Conservation (phyloP, 768 basidiomycete genomes). For the Candolleomyces aberdarensis region DNA sequence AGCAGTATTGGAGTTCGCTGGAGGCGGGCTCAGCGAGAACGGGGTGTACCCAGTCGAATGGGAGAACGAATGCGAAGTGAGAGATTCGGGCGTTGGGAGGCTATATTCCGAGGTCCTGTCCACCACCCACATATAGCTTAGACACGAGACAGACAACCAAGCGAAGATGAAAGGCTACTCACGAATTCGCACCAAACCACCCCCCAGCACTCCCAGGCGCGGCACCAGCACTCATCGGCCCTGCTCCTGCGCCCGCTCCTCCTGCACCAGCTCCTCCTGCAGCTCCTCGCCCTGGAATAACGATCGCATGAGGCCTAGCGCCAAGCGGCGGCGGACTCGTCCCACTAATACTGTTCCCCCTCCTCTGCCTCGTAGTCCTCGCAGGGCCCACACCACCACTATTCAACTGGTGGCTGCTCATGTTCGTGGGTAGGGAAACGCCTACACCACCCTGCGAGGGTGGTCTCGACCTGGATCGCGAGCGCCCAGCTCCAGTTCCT, state of each 20-base stretch:
- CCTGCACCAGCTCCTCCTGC: background rate
- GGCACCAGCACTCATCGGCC: conserved; percentile 1
- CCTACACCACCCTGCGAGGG: conserved; percentile 10
- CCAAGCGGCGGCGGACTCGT: conserved; percentile 47
- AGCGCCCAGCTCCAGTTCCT: conserved; percentile 5
- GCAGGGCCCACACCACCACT: conserved; percentile 45
- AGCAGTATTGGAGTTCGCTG: background rate
- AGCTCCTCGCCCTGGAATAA: conserved; percentile 47
- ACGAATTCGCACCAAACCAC: background rate
- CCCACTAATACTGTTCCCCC: conserved; percentile 59
- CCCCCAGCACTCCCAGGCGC: conserved; percentile 1
- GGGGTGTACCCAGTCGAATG: conserved; percentile 23
- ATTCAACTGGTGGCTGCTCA: conserved; percentile 5
- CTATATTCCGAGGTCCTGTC: conserved; percentile 4
- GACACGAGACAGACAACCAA: background rate
- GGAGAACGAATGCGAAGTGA: conserved; percentile 28
- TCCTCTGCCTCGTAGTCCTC: conserved; percentile 50
- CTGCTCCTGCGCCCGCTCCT: conserved; percentile 6
- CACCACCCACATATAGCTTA: background rate
- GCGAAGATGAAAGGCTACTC: background rate
- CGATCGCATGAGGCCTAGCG: conserved; percentile 60
- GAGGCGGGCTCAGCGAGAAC: conserved; percentile 25
- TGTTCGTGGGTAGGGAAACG: conserved; percentile 9
- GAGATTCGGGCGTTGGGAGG: conserved; percentile 20
- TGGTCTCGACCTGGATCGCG: conserved; percentile 15